Evolutionary conservation across 352 stramenopile genomes (phyloP), one percentile per base, ranked within the genome.

Genomic region (Pseudoperonospora humuli): DNA sequence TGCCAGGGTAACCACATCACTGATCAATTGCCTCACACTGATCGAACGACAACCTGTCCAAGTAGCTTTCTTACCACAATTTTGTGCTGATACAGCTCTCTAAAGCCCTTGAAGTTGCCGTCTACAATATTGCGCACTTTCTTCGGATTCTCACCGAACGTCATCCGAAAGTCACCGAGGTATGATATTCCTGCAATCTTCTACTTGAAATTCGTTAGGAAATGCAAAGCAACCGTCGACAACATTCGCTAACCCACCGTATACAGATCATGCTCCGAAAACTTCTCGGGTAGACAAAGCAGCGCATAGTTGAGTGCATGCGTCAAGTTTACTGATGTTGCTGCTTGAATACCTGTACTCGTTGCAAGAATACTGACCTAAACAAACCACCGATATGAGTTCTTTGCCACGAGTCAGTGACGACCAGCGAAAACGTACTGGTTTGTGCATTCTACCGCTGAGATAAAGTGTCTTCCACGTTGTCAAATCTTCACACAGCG

Each of bases 81-180:
- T 31, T 86, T 80, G 40, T 64, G 58, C 7, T 64, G 47, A 54
- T 95, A 95, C 19, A 95, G 57, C 21, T 77, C 42, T 28, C 63
- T 61, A 45, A 95, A 95, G 5, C 57, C 66, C 19, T 69, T 67
- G 20, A 87, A 65, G 57, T 91, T 93, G 49, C 78, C 74, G n/a
- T 78, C 70, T 17, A 95, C 84, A 54, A 95, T 95, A 50, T 95
- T 95, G 48, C 79, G 75, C 17, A 95, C 84, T 41, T 95, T 95
- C 45, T 85, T 85, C 5, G 83, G 84, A 52, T 95, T 95, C 54
- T 95, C 84, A 6, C 82, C 82, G 50, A 95, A 93, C 20, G 64
- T 79, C 84, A 95, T 95, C 25, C 84, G 78, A 41, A 95, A 94
- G 54, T 95, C 84, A 25, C 84, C 84, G 11, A 85, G 36, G 55